A percentile compares a stretch with the other conserved stretches of the same genome.
phyloP scores from a whole-genome alignment of 31 red algal genomes.

The Odonthalia washingtoniensis region DNA sequence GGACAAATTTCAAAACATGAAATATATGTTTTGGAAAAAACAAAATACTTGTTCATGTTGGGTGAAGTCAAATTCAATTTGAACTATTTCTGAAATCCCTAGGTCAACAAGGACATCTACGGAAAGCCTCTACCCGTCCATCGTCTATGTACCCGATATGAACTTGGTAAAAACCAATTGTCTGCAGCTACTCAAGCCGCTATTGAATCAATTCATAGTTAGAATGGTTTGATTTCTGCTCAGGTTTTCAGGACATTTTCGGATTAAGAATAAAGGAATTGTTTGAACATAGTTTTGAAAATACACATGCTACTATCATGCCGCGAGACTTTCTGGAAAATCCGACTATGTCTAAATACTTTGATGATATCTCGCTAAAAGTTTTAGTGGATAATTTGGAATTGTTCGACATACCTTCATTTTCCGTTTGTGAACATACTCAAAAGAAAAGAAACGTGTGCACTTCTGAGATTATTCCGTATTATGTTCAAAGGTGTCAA shows the following conservation, averaged over 20 bases:
- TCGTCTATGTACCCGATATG: no score
- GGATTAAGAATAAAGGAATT: constrained; percentile 81
- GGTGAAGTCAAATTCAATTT: no score
- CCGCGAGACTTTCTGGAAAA: constrained; percentile 96
- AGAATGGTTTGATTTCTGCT: no score
- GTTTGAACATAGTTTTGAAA: constrained; percentile 83
- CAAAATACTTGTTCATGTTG: no score
- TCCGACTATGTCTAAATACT: constrained; percentile 90
- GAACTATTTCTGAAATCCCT: no score
- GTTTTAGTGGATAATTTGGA: constrained; percentile 86
- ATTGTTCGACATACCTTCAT: constrained; percentile 48
- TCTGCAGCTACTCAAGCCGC: no score
- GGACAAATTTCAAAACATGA: no score
- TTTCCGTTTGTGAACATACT: constrained; percentile 4
- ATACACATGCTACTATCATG: constrained; percentile 81
- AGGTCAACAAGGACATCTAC: no score
- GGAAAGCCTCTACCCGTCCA: no score
- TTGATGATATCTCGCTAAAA: constrained; percentile 94
- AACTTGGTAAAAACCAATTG: no score
- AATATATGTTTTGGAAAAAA: no score
- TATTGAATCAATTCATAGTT: no score
- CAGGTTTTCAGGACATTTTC: constrained; percentile 98
- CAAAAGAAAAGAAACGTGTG: constrained; percentile 13
- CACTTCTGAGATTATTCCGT: constrained; percentile 87
- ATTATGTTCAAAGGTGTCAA: constrained; percentile 95